Evolutionary conservation across 2,329 filamentous ascomycete species (phyloP).

Genomic region (Colletotrichum simmondsii): DNA sequence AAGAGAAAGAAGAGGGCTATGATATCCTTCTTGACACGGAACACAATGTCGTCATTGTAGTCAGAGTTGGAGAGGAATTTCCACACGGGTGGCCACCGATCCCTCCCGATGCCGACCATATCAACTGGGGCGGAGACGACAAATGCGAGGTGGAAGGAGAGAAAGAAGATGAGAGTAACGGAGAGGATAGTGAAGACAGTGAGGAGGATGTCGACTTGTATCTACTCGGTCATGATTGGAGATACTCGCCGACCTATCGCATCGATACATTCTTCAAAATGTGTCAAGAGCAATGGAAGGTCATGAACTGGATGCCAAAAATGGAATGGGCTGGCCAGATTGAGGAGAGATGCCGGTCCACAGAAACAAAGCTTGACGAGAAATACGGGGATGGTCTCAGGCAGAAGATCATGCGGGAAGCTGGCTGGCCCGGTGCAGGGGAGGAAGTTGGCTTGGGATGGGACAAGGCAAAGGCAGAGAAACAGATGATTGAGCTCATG

Average conservation of each 20-base stretch:
- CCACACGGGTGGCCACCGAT: not conserved
- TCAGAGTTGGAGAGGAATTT: not conserved
- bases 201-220: not conserved
- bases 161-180: not conserved
- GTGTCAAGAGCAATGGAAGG: not conserved
- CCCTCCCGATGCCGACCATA: not conserved
- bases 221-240: not conserved
- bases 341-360: not conserved
- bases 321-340: not conserved
- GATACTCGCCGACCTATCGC: not conserved
- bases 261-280: not conserved
- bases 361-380: not conserved
- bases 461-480: not conserved
- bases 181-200: not conserved
- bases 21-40: not conserved
- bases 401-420: not conserved
- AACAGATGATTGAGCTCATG: not conserved
- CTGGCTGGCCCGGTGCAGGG: not conserved
- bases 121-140: not conserved
- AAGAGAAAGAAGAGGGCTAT: not conserved
- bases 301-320: not conserved
- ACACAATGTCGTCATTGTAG: not conserved
- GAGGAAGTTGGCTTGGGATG: not conserved
- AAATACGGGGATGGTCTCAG: not conserved
- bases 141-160: not conserved